Evolutionary conservation across 192 early-diverging fungal species (phyloP).

Genomic region (Podila minutissima): DNA sequence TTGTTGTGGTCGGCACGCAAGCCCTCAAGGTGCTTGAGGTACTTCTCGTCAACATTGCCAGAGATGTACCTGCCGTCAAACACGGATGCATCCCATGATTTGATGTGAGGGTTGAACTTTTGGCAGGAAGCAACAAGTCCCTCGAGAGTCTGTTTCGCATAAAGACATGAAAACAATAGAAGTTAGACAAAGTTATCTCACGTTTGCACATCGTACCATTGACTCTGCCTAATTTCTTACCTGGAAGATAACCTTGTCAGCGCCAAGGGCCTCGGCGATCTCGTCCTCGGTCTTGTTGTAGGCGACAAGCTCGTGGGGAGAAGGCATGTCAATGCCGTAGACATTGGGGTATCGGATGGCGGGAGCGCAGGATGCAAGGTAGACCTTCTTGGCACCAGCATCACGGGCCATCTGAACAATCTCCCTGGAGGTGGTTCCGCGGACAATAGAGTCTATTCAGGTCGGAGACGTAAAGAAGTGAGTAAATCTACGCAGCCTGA

Average conservation of each 20-base stretch:
- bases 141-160: conserved; percentile 65
- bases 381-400: conserved; percentile 97
- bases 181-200: not conserved
- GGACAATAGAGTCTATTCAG: conserved; percentile 92
- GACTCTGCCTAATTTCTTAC: conserved; percentile 43
- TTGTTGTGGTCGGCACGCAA: conserved; percentile 61
- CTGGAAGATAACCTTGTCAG: conserved; percentile 97
- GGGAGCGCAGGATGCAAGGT: conserved; percentile 98
- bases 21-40: conserved; percentile 68
- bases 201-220: not conserved
- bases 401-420: conserved; percentile 99
- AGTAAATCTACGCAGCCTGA: no score
- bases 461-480: no score
- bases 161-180: not conserved
- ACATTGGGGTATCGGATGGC: conserved; percentile 98
- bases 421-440: conserved; percentile 98
- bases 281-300: conserved; percentile 79
- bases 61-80: conserved; percentile 97
- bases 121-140: conserved; percentile 87
- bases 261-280: conserved; percentile 90
- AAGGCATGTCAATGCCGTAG: conserved; percentile 99
- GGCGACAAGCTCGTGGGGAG: conserved; percentile 91
- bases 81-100: conserved; percentile 94
- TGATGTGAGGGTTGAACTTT: conserved; percentile 87
- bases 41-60: conserved; percentile 76